phyloP scores from a whole-genome alignment of 805 yeast species.

The Zygoascus tannicola region DNA sequence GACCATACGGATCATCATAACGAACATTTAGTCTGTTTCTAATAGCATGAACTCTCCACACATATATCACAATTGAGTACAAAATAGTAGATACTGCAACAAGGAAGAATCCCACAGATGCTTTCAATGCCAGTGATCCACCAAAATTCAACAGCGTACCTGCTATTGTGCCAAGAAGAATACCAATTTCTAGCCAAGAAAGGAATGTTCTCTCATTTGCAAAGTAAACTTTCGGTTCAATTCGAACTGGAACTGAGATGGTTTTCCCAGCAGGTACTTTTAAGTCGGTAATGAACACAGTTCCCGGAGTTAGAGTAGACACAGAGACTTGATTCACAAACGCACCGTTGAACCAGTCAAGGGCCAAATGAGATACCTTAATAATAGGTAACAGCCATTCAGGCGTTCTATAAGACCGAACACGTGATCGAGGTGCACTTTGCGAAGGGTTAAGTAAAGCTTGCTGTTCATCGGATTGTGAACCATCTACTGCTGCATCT shows the following conservation, averaged over 20 bases:
- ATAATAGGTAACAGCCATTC: constrained; percentile 4
- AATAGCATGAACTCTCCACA: constrained; percentile 75
- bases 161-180: constrained; percentile 82
- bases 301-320: constrained; percentile 53
- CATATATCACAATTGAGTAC: constrained; percentile 65
- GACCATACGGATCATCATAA: constrained; percentile 84
- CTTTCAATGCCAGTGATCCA: constrained; percentile 59
- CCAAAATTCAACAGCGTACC: constrained; percentile 83
- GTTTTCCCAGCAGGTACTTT: constrained; percentile 81
- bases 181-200: constrained; percentile 87
- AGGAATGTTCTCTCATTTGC: constrained; percentile 94
- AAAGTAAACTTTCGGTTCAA: constrained; percentile 98
- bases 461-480: not conserved
- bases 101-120: constrained; percentile 77
- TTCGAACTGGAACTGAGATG: constrained; percentile 88
- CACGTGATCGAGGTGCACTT: not conserved
- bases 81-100: constrained; percentile 65
- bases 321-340: constrained; percentile 39
- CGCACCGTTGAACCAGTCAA: constrained; percentile 19
- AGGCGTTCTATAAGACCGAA: not conserved
- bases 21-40: constrained; percentile 73
- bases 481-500: constrained; percentile 11
- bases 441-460: not conserved
- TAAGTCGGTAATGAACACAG: constrained; percentile 48
- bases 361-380: constrained; percentile 1